Evolutionary conservation across 2,329 filamentous ascomycete genomes (phyloP).

Genomic region (Ophiostoma sp.): DNA sequence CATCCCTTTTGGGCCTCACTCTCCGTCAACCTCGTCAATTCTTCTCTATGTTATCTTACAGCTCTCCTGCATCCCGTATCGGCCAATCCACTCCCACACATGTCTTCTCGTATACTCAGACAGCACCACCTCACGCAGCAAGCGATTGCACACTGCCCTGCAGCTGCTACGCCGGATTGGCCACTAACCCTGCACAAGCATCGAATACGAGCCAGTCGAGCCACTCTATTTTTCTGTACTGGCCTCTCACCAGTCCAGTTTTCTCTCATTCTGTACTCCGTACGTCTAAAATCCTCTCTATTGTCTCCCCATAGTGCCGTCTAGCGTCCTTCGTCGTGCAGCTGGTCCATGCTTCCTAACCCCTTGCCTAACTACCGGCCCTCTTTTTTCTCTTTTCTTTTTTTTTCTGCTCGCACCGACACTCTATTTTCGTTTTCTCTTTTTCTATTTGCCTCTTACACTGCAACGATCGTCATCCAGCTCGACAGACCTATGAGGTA

Average conservation of each 20-base stretch:
- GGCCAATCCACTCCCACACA: not conserved
- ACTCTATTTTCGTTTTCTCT: not conserved
- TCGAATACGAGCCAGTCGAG: slow-evolving; percentile 21
- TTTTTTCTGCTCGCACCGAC: not conserved
- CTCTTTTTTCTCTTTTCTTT: not conserved
- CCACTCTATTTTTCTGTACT: not conserved
- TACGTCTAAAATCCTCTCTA: not conserved
- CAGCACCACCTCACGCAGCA: slow-evolving; percentile 11
- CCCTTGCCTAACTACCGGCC: slow-evolving; percentile 10
- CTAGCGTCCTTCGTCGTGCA: not conserved
- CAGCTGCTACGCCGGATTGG: slow-evolving; percentile 20
- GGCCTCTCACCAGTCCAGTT: not conserved
- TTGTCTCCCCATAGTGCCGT: not conserved
- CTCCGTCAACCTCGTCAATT: slow-evolving; percentile 6
- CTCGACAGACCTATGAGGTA: slow-evolving; percentile 20
- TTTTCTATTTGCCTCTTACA: not conserved
- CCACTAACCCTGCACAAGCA: slow-evolving; percentile 19
- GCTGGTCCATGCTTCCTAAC: not conserved
- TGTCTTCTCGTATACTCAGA: slow-evolving; percentile 5
- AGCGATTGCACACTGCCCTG: slow-evolving; percentile 15
- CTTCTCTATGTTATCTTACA: not conserved
- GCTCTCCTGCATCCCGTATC: not conserved
- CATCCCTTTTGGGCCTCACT: slow-evolving; percentile 12
- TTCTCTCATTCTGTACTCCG: not conserved
- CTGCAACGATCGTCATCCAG: slow-evolving; percentile 13